Evolutionary conservation across 2,329 filamentous ascomycete species (phyloP), one percentile per base, ranked within the genome.

Genomic region (Graphiopsis chlorocephala): DNA sequence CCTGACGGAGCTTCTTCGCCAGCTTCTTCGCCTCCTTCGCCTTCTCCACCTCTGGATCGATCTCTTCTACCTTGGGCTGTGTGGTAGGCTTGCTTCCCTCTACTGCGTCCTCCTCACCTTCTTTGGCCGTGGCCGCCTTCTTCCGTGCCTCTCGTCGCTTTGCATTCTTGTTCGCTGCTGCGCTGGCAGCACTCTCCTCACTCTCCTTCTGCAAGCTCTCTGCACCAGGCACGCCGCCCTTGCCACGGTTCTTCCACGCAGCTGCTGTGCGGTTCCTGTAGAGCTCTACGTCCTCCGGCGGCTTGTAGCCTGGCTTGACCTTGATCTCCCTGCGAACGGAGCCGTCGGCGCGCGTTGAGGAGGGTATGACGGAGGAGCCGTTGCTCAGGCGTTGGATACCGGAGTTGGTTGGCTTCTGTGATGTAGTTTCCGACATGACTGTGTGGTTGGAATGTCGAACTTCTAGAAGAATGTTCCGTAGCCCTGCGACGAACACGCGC

Each of bases 201-300:
- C 80, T 79, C 59, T 85, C 82, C 1, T 85, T 83, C 64, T 81
- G 78, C 66, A 82, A 68, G 2, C 74, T 72, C 61, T 86, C 85
- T 1, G 92, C 90, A 26, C 94, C 94, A 4, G 92, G 91, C 4
- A 97, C 85, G 25, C 86, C 90, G 64, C 78, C 81, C 65, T 86
- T 88, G 28, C 86, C 87, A 61, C 92, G 88, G 71, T 87, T 92
- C 74, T 92, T 92, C 81, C 91, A 97, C 58, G 87, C 88, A 76
- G 95, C 90, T 58, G 93, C 93, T 1, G 89, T 93, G 64, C 91
- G 89, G 78, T 96, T 97, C 81, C 93, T 96, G 85, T 99, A 99
- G 53, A 97, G 84, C 75, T 97, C 93, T 68, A 98, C 90, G 78
- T 99, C 95, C 80, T 99, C 95, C 0, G 93, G 92, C 1, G 95